These are phyloP conservation scores for Aspergillus novofumigatus DNA, from an alignment of 2,329 filamentous ascomycete genomes.

Conservation along the genomic window DNA sequence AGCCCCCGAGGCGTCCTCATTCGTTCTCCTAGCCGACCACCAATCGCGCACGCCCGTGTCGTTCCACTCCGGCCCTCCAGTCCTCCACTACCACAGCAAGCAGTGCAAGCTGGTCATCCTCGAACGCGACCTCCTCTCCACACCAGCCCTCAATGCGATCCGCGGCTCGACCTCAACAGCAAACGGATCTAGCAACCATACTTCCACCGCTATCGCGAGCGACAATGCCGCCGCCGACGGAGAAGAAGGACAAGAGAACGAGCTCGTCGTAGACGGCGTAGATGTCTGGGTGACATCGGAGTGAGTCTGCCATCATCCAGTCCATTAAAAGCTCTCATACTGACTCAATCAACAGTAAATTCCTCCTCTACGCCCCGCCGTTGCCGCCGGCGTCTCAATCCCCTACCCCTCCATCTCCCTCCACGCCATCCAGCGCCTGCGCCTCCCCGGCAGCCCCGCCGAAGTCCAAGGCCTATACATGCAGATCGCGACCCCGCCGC, in stretches of 20 bases:
- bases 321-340: not conserved
- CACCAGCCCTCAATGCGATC: slow-evolving; percentile 32
- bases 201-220: slow-evolving; percentile 6
- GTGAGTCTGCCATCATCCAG: slow-evolving; percentile 23
- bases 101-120: slow-evolving; percentile 42
- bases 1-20: slow-evolving; percentile 37
- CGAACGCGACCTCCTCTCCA: slow-evolving; percentile 36
- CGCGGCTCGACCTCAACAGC: slow-evolving; percentile 13
- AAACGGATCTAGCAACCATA: slow-evolving; percentile 7
- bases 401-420: slow-evolving; percentile 47
- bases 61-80: slow-evolving; percentile 44
- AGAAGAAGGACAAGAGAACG: slow-evolving; percentile 22
- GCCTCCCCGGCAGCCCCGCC: slow-evolving; percentile 24
- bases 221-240: not conserved
- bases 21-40: slow-evolving; percentile 42
- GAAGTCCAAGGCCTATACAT: slow-evolving; percentile 46
- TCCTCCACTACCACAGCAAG: slow-evolving; percentile 46
- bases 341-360: slow-evolving; percentile 32
- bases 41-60: slow-evolving; percentile 46
- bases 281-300: slow-evolving; percentile 48
- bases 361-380: slow-evolving; percentile 39
- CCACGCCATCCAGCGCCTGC: slow-evolving; percentile 46
- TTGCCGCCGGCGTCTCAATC: slow-evolving; percentile 39
- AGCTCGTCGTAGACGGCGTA: slow-evolving; percentile 37
- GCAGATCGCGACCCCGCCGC: slow-evolving; percentile 38